Evolutionary conservation across 2,329 filamentous ascomycete genomes (phyloP), one percentile per base, ranked within the genome.

Genomic region (Fusarium scirpi): DNA sequence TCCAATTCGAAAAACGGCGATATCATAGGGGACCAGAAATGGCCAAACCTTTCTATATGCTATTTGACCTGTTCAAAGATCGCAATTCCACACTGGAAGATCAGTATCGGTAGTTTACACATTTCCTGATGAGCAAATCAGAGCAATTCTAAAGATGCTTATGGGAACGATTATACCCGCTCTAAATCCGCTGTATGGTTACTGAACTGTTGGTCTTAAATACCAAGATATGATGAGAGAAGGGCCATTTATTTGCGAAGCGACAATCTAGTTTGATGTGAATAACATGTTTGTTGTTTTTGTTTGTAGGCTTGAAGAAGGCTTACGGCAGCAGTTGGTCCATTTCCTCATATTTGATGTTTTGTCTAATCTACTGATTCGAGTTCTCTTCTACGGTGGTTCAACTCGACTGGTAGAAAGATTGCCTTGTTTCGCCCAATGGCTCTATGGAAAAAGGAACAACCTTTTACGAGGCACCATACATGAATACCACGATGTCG

Each of bases 111-210:
- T 45, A n/a, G 32, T 38, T 27, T 40, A 49, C n/a, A 22, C 40
- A 32, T 40, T 30, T 12, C 30, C 30, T 55, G 24, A 22, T 58
- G 52, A 57, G 41, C 64, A 65, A 65, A 71, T 69, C 64, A 69
- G 52, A 65, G 48, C 41, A 38, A 30, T 44, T 27, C 25, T 65
- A 69, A 71, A 70, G 57, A 41, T 71, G 57, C 57, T 59, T 70
- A 69, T 69, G 25, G 18, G 9, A 29, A 15, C 18, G 2, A 8
- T 13, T 64, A 68, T 47, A 53, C 18, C 63, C 63, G 64, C 25
- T 27, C 47, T 40, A 65, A 65, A 58, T 29, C 67, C 55, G 58
- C 5, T 9, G 5, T 25, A 10, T n/a, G n/a, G n/a, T 7, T 24
- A 22, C 7, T 22, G 27, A 18, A 2, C 8, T 47, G 30, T 22